Conservation (phyloP, 345 rosid species). For the Pistacia vera region DNA sequence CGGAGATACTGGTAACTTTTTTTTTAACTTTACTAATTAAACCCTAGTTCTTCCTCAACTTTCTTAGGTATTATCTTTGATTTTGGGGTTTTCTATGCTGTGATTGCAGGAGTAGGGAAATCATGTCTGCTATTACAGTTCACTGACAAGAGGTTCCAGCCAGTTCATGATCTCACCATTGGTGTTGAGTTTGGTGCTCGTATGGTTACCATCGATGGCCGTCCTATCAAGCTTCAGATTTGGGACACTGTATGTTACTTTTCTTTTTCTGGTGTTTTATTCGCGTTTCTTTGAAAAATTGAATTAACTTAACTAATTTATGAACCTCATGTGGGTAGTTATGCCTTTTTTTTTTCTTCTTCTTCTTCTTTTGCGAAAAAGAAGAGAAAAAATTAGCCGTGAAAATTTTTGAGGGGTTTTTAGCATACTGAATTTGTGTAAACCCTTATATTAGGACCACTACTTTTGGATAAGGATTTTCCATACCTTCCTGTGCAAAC, state of each 20-base stretch:
- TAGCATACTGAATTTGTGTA: too few relatives aligned
- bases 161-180: conserved; percentile 72
- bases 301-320: too few relatives aligned
- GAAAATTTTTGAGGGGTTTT: too few relatives aligned
- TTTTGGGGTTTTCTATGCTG: neutral
- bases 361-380: too few relatives aligned
- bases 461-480: neutral
- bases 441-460: neutral
- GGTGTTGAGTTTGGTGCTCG: conserved; percentile 84
- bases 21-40: neutral
- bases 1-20: conserved; percentile 49
- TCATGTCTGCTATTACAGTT: conserved; percentile 72
- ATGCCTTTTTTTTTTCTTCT: too few relatives aligned
- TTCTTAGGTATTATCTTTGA: neutral
- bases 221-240: conserved; percentile 71
- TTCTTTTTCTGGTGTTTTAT: neutral
- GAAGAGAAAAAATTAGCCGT: too few relatives aligned
- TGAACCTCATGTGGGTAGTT: too few relatives aligned
- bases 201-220: conserved; percentile 63
- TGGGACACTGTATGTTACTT: conserved; percentile 60
- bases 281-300: too few relatives aligned
- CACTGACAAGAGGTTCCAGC: conserved; percentile 81
- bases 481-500: neutral
- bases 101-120: conserved; percentile 61
- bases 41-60: conserved; percentile 1